Base-by-base conservation (phyloP, 1,284 basidiomycete species). In the Apiotrichum gamsii region DNA sequence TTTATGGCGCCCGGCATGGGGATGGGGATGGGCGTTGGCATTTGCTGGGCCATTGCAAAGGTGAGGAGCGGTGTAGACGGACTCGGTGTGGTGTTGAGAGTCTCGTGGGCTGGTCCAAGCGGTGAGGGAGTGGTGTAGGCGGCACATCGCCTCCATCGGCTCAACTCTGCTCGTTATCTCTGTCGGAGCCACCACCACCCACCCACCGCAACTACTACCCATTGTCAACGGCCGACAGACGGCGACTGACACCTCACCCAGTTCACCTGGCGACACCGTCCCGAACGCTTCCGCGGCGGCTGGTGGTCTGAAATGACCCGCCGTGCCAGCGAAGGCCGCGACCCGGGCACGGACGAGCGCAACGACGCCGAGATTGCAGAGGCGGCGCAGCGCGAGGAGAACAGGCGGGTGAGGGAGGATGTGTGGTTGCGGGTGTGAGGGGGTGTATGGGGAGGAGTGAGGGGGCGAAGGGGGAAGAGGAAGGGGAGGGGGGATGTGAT, bases 221-320 rank as follows among this genome's bases (percentile, higher is more conserved):
- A n/a, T n/a, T n/a, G n/a, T n/a, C n/a, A 20, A n/a, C 6, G 38
- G 4, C 16, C 23, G 42, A 5, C n/a, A 25, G 6, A 16, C 42
- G 24, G 11, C 21, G 45, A n/a, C 49, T 54, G 28, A 49, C n/a
- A n/a, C n/a, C n/a, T n/a, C n/a, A n/a, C 20, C 6, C 49, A 70
- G 68, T 70, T 69, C 37, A 59, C 60, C 5, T 70, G 68, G 68
- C 57, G 65, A 30, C 68, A 70, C 60, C 58, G 68, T 3, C 54
- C 50, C 6, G 51, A 67, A 25, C 56, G 61, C 35, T 61, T 67
- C 54, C 49, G 64, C 32, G 61, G 61, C 10, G 61, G 57, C 20
- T 57, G 57, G 47, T 67, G 60, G 49, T 51, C 53, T 36, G 52
- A 50, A 14, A 62, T 67, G 62, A 51, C 47, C 36, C 48, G 39